A percentile compares a stretch with the other conserved stretches of the same genome.
Evolutionary conservation across 2,329 filamentous ascomycete genomes (phyloP).

Genomic region (Cladophialophora bantiana): DNA sequence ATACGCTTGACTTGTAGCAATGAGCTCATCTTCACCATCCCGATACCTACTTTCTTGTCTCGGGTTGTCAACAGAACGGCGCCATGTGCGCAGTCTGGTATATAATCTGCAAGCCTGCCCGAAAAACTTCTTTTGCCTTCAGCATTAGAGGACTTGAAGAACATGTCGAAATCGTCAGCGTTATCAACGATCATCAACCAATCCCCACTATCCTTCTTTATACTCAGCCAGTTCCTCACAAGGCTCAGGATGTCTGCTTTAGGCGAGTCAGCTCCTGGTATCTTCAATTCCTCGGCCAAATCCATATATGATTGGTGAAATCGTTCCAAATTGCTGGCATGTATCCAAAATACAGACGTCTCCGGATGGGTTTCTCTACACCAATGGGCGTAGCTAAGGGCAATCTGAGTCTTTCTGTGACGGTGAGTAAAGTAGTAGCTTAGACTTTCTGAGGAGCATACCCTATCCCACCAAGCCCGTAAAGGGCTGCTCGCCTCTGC

Average conservation of each 20-base stretch:
- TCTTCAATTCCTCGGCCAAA: constrained; percentile 11
- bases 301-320: constrained; percentile 42
- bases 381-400: constrained; percentile 43
- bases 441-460: not conserved
- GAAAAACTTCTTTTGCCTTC: not conserved
- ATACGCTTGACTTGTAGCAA: too few relatives aligned
- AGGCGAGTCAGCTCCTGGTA: constrained; percentile 15
- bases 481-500: not conserved
- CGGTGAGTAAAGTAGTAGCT: constrained; percentile 10
- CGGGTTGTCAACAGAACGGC: constrained; percentile 33
- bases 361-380: constrained; percentile 35
- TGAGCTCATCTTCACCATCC: too few relatives aligned
- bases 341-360: constrained; percentile 47
- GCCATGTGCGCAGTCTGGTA: constrained; percentile 30
- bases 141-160: not conserved
- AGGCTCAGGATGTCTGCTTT: constrained; percentile 10
- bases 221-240: not conserved
- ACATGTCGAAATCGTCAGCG: constrained; percentile 34
- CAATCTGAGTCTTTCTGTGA: constrained; percentile 48
- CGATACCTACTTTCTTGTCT: constrained; percentile 19
- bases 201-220: constrained; percentile 12
- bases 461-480: constrained; percentile 3
- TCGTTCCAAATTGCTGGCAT: constrained; percentile 44
- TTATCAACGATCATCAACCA: constrained; percentile 41
- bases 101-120: constrained; percentile 22